Evolutionary conservation across 805 yeast genomes (phyloP).

Genomic region (Teunomyces atbi): DNA sequence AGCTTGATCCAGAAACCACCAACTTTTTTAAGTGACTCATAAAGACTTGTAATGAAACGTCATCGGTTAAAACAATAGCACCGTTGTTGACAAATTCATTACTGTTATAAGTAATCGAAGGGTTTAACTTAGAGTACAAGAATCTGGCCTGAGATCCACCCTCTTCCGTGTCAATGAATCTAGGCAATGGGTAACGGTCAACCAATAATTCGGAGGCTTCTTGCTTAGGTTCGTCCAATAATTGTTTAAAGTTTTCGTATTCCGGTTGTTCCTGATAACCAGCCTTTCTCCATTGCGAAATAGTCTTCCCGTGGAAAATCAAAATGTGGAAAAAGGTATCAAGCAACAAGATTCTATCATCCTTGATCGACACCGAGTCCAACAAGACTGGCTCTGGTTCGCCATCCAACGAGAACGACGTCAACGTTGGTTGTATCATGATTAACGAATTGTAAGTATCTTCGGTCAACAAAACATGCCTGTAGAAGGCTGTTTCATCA

Average conservation of each 20-base stretch:
- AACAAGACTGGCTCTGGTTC: slow-evolving; percentile 91
- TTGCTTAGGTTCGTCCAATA: slow-evolving; percentile 82
- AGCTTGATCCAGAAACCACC: slow-evolving; percentile 58
- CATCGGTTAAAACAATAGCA: slow-evolving; percentile 93
- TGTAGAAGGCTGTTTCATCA: slow-evolving; percentile 96
- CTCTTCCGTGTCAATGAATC: slow-evolving; percentile 95
- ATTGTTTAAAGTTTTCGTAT: slow-evolving; percentile 80
- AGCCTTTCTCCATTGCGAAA: slow-evolving; percentile 94
- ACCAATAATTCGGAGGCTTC: slow-evolving; percentile 91
- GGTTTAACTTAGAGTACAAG: slow-evolving; percentile 90
- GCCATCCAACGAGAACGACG: slow-evolving; percentile 69
- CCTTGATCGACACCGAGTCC: slow-evolving; percentile 89
- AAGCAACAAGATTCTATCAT: slow-evolving; percentile 79
- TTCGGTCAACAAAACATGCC: slow-evolving; percentile 88
- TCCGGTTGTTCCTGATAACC: slow-evolving; percentile 92
- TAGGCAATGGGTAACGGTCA: slow-evolving; percentile 95
- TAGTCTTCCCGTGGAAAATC: slow-evolving; percentile 91
- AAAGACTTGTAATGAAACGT: slow-evolving; percentile 90
- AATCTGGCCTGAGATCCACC: slow-evolving; percentile 99
- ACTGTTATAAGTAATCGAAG: slow-evolving; percentile 79
- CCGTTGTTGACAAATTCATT: slow-evolving; percentile 49
- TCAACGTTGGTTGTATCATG: slow-evolving; percentile 97
- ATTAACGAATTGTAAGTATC: slow-evolving; percentile 90
- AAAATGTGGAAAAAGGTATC: slow-evolving; percentile 97
- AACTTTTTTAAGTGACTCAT: slow-evolving; percentile 92